These are phyloP conservation scores for Geotrichum carabidarum DNA, from an alignment of 1,139 yeast genomes.

Conservation along the genomic window DNA sequence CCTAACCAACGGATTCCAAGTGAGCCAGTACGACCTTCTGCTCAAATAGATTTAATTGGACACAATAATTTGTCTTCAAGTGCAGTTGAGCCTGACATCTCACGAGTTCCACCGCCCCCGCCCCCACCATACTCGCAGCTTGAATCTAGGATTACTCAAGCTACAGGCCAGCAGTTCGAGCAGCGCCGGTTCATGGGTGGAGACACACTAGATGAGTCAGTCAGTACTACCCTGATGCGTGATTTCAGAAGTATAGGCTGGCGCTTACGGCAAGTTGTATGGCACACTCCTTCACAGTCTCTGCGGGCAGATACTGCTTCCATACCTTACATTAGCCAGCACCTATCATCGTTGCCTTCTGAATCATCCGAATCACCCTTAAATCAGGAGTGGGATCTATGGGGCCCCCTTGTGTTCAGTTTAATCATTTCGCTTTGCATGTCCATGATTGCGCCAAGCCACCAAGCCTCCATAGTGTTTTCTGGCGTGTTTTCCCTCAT, in stretches of 20 bases:
- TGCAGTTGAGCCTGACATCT: no score
- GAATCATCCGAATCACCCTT: slow-evolving; percentile 8
- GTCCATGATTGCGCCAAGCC: slow-evolving; percentile 41
- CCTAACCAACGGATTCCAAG: slow-evolving; percentile 17
- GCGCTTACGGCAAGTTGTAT: slow-evolving; percentile 60
- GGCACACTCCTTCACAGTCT: slow-evolving; percentile 47
- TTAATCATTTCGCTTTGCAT: slow-evolving; percentile 53
- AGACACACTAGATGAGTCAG: slow-evolving; percentile 81
- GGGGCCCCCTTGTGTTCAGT: slow-evolving; percentile 83
- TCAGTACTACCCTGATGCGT: slow-evolving; percentile 58
- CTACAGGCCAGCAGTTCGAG: slow-evolving; percentile 48
- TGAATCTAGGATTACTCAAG: slow-evolving; percentile 3
- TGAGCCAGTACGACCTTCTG: background rate
- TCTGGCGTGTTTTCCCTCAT: slow-evolving; percentile 58
- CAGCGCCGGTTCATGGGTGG: slow-evolving; percentile 78
- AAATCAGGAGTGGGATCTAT: slow-evolving; percentile 29
- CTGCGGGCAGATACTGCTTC: slow-evolving; percentile 9
- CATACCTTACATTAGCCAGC: slow-evolving; percentile 1
- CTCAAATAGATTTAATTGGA: no score
- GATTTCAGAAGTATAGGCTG: slow-evolving; percentile 63
- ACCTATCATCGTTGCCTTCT: slow-evolving; percentile 17
- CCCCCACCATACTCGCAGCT: slow-evolving; percentile 17
- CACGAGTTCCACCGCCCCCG: slow-evolving; percentile 9
- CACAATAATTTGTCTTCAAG: no score
- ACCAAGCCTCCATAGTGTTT: slow-evolving; percentile 46